Conservation (phyloP, 345 rosid species). For the Lenwebbia sp. region DNA sequence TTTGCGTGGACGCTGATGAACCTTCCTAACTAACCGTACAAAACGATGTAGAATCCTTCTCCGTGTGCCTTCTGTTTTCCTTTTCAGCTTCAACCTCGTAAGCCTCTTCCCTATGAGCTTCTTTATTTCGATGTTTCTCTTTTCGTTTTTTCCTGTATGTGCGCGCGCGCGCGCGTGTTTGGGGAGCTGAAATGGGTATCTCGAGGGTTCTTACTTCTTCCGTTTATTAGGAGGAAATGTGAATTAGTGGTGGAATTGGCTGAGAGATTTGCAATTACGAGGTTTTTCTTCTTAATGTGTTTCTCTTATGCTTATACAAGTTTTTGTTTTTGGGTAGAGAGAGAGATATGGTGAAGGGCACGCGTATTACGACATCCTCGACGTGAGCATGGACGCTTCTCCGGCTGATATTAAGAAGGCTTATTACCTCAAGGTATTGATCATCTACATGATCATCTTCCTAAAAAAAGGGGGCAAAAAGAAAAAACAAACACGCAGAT, state of each 20-base stretch:
- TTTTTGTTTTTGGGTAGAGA: background rate
- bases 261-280: background rate
- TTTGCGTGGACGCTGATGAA: too few relatives aligned
- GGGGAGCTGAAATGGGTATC: background rate
- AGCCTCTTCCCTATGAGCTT: background rate
- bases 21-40: too few relatives aligned
- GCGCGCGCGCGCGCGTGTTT: background rate
- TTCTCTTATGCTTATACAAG: background rate
- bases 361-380: slow-evolving; percentile 65
- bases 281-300: background rate
- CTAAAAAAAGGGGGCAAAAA: background rate
- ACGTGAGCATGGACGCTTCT: slow-evolving; percentile 55
- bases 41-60: too few relatives aligned
- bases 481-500: background rate
- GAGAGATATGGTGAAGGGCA: slow-evolving; percentile 49
- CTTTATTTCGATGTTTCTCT: background rate
- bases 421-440: slow-evolving; percentile 64
- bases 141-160: too few relatives aligned
- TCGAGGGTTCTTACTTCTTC: background rate
- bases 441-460: background rate
- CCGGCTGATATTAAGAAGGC: slow-evolving; percentile 83
- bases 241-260: background rate
- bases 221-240: background rate
- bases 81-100: background rate
- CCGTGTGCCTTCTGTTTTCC: background rate